Conservation (phyloP, 768 basidiomycete species). For the Gloeophyllum trabeum region DNA sequence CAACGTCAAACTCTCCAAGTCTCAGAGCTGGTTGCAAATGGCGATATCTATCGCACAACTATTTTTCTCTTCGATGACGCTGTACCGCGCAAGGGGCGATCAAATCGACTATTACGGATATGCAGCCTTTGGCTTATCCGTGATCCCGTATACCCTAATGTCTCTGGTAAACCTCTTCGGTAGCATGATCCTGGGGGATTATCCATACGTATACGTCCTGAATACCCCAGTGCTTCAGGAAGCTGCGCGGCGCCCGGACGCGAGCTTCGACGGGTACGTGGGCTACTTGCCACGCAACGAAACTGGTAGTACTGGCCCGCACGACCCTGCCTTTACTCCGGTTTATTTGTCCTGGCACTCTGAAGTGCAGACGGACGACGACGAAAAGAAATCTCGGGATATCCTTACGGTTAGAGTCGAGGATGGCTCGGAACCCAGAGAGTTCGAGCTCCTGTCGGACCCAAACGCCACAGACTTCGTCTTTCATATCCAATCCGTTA, state of each 20-base stretch:
- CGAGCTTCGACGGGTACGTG: too few relatives aligned
- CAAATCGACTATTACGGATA: background rate
- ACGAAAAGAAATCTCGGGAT: too few relatives aligned
- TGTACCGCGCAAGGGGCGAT: background rate
- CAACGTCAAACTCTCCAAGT: background rate
- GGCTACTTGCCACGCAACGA: too few relatives aligned
- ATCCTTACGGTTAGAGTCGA: too few relatives aligned
- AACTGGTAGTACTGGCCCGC: too few relatives aligned
- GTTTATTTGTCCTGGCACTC: too few relatives aligned
- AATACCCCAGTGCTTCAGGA: background rate
- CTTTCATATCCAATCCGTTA: too few relatives aligned
- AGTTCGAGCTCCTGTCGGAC: too few relatives aligned
- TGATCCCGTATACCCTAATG: background rate
- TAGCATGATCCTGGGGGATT: background rate
- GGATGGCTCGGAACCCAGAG: too few relatives aligned
- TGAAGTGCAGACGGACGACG: too few relatives aligned
- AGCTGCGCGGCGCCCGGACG: background rate
- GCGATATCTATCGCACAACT: background rate
- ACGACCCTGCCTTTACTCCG: too few relatives aligned
- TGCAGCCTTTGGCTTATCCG: background rate
- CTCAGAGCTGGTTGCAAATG: background rate
- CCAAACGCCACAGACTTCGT: too few relatives aligned
- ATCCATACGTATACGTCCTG: background rate
- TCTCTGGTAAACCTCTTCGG: background rate
- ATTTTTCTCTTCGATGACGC: background rate